Evolutionary conservation across 768 basidiomycete genomes (phyloP), one percentile per base, ranked within the genome.

Genomic region (Ramaria sp.): DNA sequence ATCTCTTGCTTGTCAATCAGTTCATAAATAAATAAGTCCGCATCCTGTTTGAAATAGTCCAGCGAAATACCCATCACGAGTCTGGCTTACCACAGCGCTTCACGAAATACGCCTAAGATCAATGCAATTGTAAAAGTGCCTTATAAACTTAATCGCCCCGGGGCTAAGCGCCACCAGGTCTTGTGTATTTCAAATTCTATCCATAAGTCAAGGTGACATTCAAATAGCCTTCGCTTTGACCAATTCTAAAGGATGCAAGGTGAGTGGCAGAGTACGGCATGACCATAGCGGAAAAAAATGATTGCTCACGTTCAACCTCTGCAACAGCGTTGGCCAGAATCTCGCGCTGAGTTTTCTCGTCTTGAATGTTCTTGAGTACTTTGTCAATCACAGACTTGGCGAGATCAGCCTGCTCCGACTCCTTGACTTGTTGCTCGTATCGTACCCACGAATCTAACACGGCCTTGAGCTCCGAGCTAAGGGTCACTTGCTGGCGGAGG

Each of bases 371-470:
- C 68, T 84, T 82, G 68, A 90, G 77, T 61, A 97, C 95, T 70
- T 89, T 91, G 58, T 83, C 81, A 64, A 96, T 88, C 68, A 99
- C 87, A 52, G 77, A 74, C 79, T 86, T 84, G 61, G 92, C 86
- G 57, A 99, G 83, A 51, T 91, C 88, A 33, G 83, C 79, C 80
- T 99, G 96, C 75, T 99, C 92, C 67, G 81, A 87, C 78, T 99
- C 94, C 78, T 96, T 92, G 68, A 83, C 78, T 69, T 94, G 91
- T 68, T 96, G 94, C 77, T 98, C 95, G 73, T 84, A 93, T 68
- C 96, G 88, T 57, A 93, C 95, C 94, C 94, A 96, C 70, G 88
- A 90, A 77, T 98, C 96, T 57, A 99, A 82, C 41, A 98, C 94
- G 31, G 85, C 65, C 75, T 97, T 98, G 67, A 97, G 75, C 75